A percentile compares a stretch with the other conserved stretches of the same genome.
Conservation (phyloP, 2,329 filamentous ascomycete species). For the Pseudogymnoascus sp. region DNA sequence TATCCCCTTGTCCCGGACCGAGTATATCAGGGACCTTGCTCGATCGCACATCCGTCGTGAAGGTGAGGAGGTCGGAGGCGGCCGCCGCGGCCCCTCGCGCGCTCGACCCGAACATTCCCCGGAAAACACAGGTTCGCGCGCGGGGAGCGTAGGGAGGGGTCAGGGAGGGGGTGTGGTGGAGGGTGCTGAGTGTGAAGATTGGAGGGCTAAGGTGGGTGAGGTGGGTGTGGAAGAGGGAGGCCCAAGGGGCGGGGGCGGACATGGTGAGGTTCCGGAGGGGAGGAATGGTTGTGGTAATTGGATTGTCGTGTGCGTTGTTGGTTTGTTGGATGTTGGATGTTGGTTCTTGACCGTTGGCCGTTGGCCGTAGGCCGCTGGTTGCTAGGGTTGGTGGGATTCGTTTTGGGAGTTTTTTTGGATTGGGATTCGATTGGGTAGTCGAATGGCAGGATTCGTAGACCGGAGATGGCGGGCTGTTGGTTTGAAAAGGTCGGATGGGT, state of each 20-base stretch:
- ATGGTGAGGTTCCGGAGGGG: not conserved
- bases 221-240: conserved; percentile 26
- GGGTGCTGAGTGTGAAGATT: conserved; percentile 36
- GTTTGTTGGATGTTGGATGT: not conserved
- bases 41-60: conserved; percentile 87
- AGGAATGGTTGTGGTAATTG: not conserved
- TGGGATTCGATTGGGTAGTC: not conserved
- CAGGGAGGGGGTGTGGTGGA: conserved; percentile 31
- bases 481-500: not conserved
- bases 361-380: not conserved
- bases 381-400: not conserved
- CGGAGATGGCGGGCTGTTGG: not conserved
- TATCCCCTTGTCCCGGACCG: conserved; percentile 37
- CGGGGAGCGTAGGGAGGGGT: conserved; percentile 37
- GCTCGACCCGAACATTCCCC: conserved; percentile 72
- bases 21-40: conserved; percentile 69
- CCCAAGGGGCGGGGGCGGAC: conserved; percentile 25
- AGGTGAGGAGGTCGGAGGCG: conserved; percentile 68
- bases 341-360: not conserved
- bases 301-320: not conserved
- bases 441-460: not conserved
- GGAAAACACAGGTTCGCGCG: conserved; percentile 72
- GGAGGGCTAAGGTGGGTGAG: conserved; percentile 29
- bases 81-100: conserved; percentile 61
- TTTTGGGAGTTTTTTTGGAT: not conserved